Evolutionary conservation across 495 filamentous ascomycete species (phyloP).

Genomic region (Pseudoneurospora amorphoporcata): DNA sequence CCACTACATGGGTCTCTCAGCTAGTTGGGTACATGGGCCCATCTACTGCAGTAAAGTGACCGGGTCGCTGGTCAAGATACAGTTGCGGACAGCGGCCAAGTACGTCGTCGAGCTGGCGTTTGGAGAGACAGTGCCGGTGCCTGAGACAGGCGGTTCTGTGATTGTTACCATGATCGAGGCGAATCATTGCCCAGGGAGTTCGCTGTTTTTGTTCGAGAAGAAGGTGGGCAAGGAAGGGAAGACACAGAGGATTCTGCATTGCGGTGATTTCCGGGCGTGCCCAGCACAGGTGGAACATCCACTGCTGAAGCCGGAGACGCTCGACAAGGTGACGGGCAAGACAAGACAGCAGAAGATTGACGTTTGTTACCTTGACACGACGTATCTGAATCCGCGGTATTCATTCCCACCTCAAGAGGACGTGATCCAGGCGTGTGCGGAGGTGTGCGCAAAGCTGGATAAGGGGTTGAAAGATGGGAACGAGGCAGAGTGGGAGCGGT

Average conservation of each 20-base stretch:
- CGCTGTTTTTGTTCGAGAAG: constrained; percentile 88
- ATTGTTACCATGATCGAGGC: constrained; percentile 90
- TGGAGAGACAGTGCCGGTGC: constrained; percentile 69
- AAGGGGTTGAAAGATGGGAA: constrained; percentile 20
- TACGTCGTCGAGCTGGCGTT: constrained; percentile 82
- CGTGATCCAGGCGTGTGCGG: constrained; percentile 77
- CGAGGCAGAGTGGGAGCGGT: constrained; percentile 19
- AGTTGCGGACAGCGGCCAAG: constrained; percentile 75
- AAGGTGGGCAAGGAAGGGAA: constrained; percentile 43
- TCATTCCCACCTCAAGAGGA: constrained; percentile 82
- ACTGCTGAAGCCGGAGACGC: constrained; percentile 60
- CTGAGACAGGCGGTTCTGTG: constrained; percentile 60
- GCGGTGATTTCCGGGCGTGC: constrained; percentile 91
- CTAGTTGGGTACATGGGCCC: constrained; percentile 82
- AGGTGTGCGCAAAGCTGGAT: constrained; percentile 63
- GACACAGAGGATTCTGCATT: constrained; percentile 76
- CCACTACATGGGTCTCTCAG: constrained; percentile 86
- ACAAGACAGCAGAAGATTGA: constrained; percentile 78
- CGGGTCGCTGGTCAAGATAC: constrained; percentile 75
- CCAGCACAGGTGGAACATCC: constrained; percentile 79
- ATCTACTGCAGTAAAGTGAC: constrained; percentile 95
- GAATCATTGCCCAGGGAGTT: constrained; percentile 94
- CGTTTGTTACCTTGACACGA: constrained; percentile 93
- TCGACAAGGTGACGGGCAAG: constrained; percentile 58
- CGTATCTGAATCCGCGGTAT: constrained; percentile 92